These are phyloP conservation scores for Candida pseudoviswanathii DNA, from an alignment of 1,139 yeast species.

Conservation along the genomic window DNA sequence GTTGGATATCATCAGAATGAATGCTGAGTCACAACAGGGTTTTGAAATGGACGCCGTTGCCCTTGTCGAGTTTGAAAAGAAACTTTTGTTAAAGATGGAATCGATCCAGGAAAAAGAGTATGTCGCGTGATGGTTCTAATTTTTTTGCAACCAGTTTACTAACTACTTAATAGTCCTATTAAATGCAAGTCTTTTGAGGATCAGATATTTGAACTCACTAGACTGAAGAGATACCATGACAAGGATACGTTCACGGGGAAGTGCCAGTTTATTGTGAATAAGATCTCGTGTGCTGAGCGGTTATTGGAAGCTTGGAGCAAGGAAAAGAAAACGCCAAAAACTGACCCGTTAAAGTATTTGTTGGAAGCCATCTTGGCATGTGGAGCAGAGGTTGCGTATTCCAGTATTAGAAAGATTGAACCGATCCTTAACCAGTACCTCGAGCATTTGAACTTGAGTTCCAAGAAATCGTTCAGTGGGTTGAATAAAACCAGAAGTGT, in stretches of 20 bases:
- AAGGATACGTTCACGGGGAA: conserved; percentile 14
- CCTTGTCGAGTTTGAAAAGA: conserved; percentile 7
- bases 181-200: conserved; percentile 13
- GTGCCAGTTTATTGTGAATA: conserved; percentile 13
- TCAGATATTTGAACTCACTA: conserved; percentile 13
- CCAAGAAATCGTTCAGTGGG: background rate
- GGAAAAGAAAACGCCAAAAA: conserved; percentile 9
- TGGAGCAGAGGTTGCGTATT: conserved; percentile 15
- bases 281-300: conserved; percentile 9
- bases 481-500: conserved; percentile 8
- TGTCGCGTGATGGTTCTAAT: background rate
- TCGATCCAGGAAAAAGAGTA: conserved; percentile 7
- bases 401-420: conserved; percentile 12
- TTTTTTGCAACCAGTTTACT: conserved; percentile 4
- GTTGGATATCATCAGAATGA: conserved; percentile 13
- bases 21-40: conserved; percentile 5
- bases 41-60: conserved; percentile 9
- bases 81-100: conserved; percentile 6
- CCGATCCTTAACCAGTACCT: conserved; percentile 13
- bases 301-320: conserved; percentile 13
- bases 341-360: conserved; percentile 10
- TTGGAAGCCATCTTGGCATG: conserved; percentile 14
- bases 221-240: conserved; percentile 8
- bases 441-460: conserved; percentile 3
- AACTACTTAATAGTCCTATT: conserved; percentile 5